Percentiles rank a stretch among this genome's conserved stretches.
Conservation (phyloP, 768 basidiomycete species). For the Naganishia randhawae region DNA sequence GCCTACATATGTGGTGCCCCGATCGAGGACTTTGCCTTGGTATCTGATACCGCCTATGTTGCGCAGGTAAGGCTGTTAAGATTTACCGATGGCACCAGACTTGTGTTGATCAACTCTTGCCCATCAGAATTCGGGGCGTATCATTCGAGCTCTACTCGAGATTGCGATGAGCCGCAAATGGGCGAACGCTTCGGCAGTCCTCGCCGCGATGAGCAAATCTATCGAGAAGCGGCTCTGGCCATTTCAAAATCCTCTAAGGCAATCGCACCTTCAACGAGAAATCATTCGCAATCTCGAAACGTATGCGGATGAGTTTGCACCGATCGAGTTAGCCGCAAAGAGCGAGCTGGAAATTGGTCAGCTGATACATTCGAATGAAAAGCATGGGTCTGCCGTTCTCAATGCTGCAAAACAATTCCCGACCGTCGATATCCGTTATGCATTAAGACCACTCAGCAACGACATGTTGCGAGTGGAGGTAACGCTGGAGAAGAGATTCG, state of each 20-base stretch:
- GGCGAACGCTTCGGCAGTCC: conserved; percentile 72
- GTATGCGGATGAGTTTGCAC: conserved; percentile 75
- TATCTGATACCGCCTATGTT: conserved; percentile 89
- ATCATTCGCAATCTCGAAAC: conserved; percentile 71
- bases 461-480: conserved; percentile 77
- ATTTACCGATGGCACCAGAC: not conserved
- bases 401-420: conserved; percentile 83
- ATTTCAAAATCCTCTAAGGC: conserved; percentile 78
- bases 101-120: not conserved
- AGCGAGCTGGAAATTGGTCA: conserved; percentile 68
- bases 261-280: conserved; percentile 68
- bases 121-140: conserved; percentile 74
- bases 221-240: conserved; percentile 91
- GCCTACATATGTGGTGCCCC: conserved; percentile 73
- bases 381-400: conserved; percentile 73
- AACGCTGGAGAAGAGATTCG: conserved; percentile 64
- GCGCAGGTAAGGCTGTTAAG: conserved; percentile 59
- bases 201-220: conserved; percentile 89
- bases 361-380: conserved; percentile 78
- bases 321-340: conserved; percentile 67
- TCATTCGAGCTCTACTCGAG: conserved; percentile 87
- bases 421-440: conserved; percentile 61
- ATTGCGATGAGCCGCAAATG: conserved; percentile 89
- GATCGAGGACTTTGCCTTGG: conserved; percentile 92
- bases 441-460: conserved; percentile 73